These are phyloP conservation scores for Talaromyces liani DNA, from an alignment of 495 filamentous ascomycete species.

Conservation along the genomic window DNA sequence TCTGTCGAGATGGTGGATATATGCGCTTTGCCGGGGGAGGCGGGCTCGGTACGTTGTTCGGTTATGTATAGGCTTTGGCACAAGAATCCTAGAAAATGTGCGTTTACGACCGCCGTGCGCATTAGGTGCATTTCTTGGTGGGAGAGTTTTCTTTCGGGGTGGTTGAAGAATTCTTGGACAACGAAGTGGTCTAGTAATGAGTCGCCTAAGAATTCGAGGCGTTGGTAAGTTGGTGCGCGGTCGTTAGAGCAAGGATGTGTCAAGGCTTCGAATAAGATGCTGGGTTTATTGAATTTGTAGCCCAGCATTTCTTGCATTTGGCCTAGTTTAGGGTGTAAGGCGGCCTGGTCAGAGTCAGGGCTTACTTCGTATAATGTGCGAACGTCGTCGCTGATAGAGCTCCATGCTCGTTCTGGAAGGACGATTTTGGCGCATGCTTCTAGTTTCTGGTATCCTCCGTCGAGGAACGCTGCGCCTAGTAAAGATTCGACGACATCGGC, in stretches of 20 bases:
- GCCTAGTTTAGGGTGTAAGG: constrained; percentile 13
- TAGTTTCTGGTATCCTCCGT: constrained; percentile 57
- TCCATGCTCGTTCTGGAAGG: constrained; percentile 56
- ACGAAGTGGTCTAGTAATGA: constrained; percentile 77
- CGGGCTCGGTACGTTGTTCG: constrained; percentile 13
- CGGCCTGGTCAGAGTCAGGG: constrained; percentile 12
- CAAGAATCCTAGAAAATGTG: constrained; percentile 79
- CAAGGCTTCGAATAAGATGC: constrained; percentile 73
- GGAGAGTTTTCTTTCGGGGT: constrained; percentile 37
- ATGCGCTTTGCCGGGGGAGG: constrained; percentile 12
- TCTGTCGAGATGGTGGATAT: constrained; percentile 10
- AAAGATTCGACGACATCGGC: constrained; percentile 88
- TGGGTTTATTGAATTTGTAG: constrained; percentile 63
- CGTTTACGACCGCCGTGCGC: constrained; percentile 74
- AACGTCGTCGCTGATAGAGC: constrained; percentile 23
- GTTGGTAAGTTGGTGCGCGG: constrained; percentile 61
- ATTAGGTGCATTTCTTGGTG: constrained; percentile 66
- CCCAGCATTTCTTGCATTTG: constrained; percentile 54
- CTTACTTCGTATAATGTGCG: constrained; percentile 23
- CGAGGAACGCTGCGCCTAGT: constrained; percentile 68
- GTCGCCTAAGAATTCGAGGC: constrained; percentile 89
- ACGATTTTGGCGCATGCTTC: constrained; percentile 58
- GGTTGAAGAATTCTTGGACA: constrained; percentile 42
- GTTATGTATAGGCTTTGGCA: constrained; percentile 43
- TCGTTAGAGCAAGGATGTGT: constrained; percentile 63